These are phyloP conservation scores for Breviolum minutum DNA, from an alignment of 73 alveolate genomes.

Conservation along the genomic window DNA sequence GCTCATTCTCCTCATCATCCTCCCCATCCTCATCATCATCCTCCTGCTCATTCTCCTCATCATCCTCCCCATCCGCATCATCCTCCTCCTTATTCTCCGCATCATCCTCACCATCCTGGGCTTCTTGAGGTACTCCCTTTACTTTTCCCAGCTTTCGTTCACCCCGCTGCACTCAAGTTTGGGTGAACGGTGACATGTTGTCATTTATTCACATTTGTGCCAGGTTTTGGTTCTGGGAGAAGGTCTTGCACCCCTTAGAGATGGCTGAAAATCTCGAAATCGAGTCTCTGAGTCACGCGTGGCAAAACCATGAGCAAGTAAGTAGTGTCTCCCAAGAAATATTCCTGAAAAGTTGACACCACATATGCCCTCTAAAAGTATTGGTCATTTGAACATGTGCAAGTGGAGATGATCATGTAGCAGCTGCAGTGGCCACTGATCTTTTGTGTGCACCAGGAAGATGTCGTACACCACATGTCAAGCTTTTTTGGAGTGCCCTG, in stretches of 20 bases:
- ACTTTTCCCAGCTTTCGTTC: too few species aligned
- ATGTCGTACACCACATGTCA: constrained; percentile 19
- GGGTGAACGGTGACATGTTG: too few species aligned
- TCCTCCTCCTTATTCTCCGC: too few species aligned
- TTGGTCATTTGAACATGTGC: neutral
- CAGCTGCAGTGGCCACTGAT: neutral
- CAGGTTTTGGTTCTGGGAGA: neutral
- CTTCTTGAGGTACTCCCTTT: too few species aligned
- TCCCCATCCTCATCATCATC: too few species aligned
- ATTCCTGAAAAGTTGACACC: neutral
- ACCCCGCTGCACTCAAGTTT: too few species aligned
- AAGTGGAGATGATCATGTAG: too few species aligned
- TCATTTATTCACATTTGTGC: neutral
- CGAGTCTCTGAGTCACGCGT: neutral
- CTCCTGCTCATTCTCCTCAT: too few species aligned
- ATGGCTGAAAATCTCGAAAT: too few species aligned
- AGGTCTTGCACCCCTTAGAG: neutral
- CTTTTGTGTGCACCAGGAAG: constrained; percentile 12
- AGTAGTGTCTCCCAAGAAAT: neutral
- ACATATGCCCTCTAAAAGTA: neutral
- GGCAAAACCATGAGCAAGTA: neutral
- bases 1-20: too few species aligned
- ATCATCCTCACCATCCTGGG: too few species aligned
- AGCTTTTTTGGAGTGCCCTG: neutral
- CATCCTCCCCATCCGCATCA: too few species aligned